A percentile compares a stretch with the other conserved stretches of the same genome.
These are phyloP conservation scores for Magnusiomyces ingens DNA, from an alignment of 1,139 yeast genomes.

Conservation along the genomic window DNA sequence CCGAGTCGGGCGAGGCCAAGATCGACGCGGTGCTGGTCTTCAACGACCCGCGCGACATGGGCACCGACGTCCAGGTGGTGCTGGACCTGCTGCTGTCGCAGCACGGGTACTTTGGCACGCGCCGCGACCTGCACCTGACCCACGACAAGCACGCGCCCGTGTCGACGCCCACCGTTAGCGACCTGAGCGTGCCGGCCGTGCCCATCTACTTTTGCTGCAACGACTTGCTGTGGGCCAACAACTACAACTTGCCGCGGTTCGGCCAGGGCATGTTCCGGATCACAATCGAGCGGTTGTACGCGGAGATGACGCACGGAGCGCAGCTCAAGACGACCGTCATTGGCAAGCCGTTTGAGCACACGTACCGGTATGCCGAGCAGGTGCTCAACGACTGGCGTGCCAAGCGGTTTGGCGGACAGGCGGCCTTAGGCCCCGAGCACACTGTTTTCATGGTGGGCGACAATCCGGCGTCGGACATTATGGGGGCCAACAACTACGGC, in stretches of 20 bases:
- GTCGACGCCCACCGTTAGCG: slow-evolving; percentile 1
- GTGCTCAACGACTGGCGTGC: slow-evolving; percentile 52
- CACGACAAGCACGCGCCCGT: slow-evolving; percentile 8
- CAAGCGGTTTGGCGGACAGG: slow-evolving; percentile 18
- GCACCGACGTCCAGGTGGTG: slow-evolving; percentile 74
- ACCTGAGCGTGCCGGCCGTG: slow-evolving; percentile 45
- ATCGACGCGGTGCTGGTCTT: slow-evolving; percentile 68
- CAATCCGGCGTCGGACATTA: slow-evolving; percentile 87
- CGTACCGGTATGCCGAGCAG: slow-evolving; percentile 79
- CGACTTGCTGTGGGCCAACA: slow-evolving; percentile 89
- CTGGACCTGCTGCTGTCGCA: slow-evolving; percentile 64
- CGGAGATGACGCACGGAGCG: slow-evolving; percentile 47
- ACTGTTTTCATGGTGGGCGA: slow-evolving; percentile 91
- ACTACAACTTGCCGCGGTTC: slow-evolving; percentile 68
- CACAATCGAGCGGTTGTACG: slow-evolving; percentile 56
- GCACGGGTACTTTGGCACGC: slow-evolving; percentile 61
- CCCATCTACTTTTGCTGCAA: slow-evolving; percentile 84
- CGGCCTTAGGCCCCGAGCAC: slow-evolving; percentile 20
- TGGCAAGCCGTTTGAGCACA: slow-evolving; percentile 79
- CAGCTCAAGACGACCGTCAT: slow-evolving; percentile 52
- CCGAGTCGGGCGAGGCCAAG: slow-evolving; percentile 10
- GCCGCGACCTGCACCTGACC: slow-evolving; percentile 30
- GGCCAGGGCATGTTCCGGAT: slow-evolving; percentile 90
- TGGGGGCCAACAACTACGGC: slow-evolving; percentile 80
- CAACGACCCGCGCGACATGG: slow-evolving; percentile 89